Conservation (phyloP, 2,329 filamentous ascomycete genomes). For the Apiospora aurea region DNA sequence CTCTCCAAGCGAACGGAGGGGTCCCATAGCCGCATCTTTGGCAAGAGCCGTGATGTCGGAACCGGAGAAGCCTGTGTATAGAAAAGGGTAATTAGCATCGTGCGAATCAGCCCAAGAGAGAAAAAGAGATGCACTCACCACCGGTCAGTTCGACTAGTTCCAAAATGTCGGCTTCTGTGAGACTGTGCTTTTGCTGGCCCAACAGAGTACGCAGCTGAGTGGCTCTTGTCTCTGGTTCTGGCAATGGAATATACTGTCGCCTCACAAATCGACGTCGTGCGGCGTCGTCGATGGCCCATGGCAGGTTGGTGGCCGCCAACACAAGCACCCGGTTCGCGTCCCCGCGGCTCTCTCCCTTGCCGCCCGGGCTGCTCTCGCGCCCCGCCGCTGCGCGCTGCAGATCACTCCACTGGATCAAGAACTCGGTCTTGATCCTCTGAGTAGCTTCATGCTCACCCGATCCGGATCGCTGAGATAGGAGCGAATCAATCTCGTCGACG, state of each 20-base stretch:
- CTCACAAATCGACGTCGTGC: constrained; percentile 89
- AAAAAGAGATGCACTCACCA: constrained; percentile 59
- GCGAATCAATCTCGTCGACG: constrained; percentile 95
- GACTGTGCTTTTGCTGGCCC: constrained; percentile 84
- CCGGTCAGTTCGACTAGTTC: constrained; percentile 82
- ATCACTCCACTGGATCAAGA: constrained; percentile 97
- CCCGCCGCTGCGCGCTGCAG: constrained; percentile 91
- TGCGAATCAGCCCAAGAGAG: not conserved
- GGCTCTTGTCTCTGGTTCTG: constrained; percentile 81
- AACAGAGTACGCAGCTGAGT: constrained; percentile 81
- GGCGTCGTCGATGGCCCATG: constrained; percentile 98
- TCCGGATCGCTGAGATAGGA: constrained; percentile 83
- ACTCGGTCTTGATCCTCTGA: constrained; percentile 94
- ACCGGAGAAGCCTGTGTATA: constrained; percentile 82
- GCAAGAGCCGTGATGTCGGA: constrained; percentile 96
- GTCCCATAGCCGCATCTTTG: constrained; percentile 98
- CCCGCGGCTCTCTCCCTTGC: constrained; percentile 67
- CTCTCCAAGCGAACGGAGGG: constrained; percentile 87
- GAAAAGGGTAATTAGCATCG: not conserved
- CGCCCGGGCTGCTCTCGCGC: constrained; percentile 70
- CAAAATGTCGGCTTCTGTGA: constrained; percentile 75
- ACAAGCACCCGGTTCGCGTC: constrained; percentile 91
- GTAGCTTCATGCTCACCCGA: constrained; percentile 92
- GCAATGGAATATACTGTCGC: constrained; percentile 93
- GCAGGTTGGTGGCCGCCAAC: constrained; percentile 92